These are phyloP conservation scores for Tricholoma bakamatsutake DNA, from an alignment of 768 basidiomycete species.

Conservation along the genomic window DNA sequence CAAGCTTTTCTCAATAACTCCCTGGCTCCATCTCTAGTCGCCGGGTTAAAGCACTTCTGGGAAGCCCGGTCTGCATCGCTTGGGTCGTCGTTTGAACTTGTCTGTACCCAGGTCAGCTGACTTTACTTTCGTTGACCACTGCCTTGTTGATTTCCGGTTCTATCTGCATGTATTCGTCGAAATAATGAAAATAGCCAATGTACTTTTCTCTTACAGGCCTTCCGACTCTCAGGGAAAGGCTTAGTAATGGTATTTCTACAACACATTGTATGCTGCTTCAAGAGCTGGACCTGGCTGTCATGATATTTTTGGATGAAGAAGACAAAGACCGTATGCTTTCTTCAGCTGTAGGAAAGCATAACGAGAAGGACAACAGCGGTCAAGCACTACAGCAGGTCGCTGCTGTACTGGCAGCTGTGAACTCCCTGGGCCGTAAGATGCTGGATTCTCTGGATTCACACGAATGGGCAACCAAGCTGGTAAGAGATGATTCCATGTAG, in stretches of 20 bases:
- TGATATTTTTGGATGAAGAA: conserved; percentile 31
- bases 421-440: conserved; percentile 5
- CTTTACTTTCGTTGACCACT: conserved; percentile 1
- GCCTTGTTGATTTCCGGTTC: conserved; percentile 14
- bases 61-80: conserved; percentile 17
- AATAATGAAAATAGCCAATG: conserved; percentile 37
- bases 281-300: conserved; percentile 35
- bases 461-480: conserved; percentile 11
- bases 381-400: conserved; percentile 12
- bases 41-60: conserved; percentile 15
- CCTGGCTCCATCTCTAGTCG: conserved; percentile 11
- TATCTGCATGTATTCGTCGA: conserved; percentile 12
- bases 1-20: conserved; percentile 15
- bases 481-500: conserved; percentile 17
- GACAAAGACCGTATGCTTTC: conserved; percentile 9
- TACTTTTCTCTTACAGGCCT: conserved; percentile 42
- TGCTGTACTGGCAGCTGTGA: conserved; percentile 13
- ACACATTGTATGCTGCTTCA: conserved; percentile 33
- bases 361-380: conserved; percentile 10
- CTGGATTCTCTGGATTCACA: conserved; percentile 9
- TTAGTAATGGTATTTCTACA: conserved; percentile 17
- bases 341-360: conserved; percentile 1
- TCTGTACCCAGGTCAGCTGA: conserved; percentile 38
- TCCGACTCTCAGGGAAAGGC: conserved; percentile 21
- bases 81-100: conserved; percentile 30